Evolutionary conservation across 192 early-diverging fungal genomes (phyloP).

Genomic region (Coemansia sp.): DNA sequence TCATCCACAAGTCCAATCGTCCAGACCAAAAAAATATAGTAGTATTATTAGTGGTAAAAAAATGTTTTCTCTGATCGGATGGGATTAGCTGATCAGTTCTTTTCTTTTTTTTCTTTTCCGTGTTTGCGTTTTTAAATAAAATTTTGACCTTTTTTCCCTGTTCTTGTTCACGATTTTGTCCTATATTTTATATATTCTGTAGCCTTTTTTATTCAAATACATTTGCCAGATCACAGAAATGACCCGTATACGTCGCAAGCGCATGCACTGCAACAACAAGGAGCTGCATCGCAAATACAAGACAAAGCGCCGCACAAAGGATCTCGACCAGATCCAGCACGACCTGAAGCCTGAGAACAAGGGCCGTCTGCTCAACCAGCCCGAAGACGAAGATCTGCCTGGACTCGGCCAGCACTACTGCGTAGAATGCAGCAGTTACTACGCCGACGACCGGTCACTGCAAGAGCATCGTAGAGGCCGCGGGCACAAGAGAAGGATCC

Average conservation of each 20-base stretch:
- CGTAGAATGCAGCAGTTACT: conserved; percentile 75
- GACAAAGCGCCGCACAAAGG: conserved; percentile 84
- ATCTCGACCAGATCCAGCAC: conserved; percentile 93
- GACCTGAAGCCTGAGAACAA: conserved; percentile 77
- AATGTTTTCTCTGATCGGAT: conserved; percentile 8
- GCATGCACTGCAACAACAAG: conserved; percentile 56
- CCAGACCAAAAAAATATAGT: too few relatives aligned
- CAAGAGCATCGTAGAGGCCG: conserved; percentile 73
- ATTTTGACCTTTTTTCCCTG: not conserved
- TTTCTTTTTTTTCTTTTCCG: conserved; percentile 17
- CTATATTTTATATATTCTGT: not conserved
- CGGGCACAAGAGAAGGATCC: conserved; percentile 82
- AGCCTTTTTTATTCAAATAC: not conserved
- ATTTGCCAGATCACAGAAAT: too few relatives aligned
- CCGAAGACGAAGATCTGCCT: conserved; percentile 81
- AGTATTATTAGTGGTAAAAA: not conserved
- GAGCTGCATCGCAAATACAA: conserved; percentile 80
- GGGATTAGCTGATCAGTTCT: conserved; percentile 5
- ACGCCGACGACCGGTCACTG: conserved; percentile 64
- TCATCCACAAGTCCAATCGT: too few relatives aligned
- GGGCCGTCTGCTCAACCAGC: conserved; percentile 60
- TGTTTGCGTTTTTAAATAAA: not conserved
- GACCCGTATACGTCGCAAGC: conserved; percentile 47
- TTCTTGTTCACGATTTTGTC: conserved; percentile 1
- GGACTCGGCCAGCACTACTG: conserved; percentile 92